Evolutionary conservation across 495 filamentous ascomycete species (phyloP).

Genomic region (Penicillium samsonianum): DNA sequence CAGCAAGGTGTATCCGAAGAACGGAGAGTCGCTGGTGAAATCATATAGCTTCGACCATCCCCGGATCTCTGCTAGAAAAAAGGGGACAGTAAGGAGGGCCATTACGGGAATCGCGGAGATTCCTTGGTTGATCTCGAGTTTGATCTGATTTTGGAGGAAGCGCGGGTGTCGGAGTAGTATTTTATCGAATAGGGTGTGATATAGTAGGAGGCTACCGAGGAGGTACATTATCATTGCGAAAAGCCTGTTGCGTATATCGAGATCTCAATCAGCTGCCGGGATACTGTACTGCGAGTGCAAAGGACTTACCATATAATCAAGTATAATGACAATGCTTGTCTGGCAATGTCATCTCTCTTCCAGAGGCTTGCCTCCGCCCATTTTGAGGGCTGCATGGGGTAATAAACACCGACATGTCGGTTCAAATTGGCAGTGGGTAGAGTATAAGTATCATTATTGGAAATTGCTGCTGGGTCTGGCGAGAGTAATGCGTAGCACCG

Average conservation of each 20-base stretch:
- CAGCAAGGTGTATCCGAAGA: constrained; percentile 68
- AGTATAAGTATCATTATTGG: constrained; percentile 19
- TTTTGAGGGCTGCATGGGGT: constrained; percentile 58
- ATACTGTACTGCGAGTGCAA: neutral
- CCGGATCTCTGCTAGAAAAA: constrained; percentile 78
- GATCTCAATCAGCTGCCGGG: constrained; percentile 1
- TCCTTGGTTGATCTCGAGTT: constrained; percentile 77
- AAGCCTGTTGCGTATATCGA: constrained; percentile 47
- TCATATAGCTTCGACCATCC: constrained; percentile 89
- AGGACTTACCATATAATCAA: constrained; percentile 66
- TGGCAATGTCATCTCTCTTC: constrained; percentile 64
- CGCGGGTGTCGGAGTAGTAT: constrained; percentile 80
- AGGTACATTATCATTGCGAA: constrained; percentile 72
- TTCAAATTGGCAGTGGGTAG: constrained; percentile 15
- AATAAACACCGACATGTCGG: constrained; percentile 52
- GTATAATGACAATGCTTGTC: constrained; percentile 66
- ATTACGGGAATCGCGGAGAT: constrained; percentile 71
- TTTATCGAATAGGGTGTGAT: constrained; percentile 89
- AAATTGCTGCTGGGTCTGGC: constrained; percentile 47
- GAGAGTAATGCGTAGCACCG: constrained; percentile 63
- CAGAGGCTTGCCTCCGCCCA: constrained; percentile 68
- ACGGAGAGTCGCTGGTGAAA: constrained; percentile 64
- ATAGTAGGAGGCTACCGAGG: constrained; percentile 70
- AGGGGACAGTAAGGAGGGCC: constrained; percentile 73
- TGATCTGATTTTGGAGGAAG: constrained; percentile 87